Percentiles rank a stretch among this genome's conserved stretches.
These are phyloP conservation scores for Solanum neorickii DNA, from an alignment of 257 asterid species.

Conservation along the genomic window DNA sequence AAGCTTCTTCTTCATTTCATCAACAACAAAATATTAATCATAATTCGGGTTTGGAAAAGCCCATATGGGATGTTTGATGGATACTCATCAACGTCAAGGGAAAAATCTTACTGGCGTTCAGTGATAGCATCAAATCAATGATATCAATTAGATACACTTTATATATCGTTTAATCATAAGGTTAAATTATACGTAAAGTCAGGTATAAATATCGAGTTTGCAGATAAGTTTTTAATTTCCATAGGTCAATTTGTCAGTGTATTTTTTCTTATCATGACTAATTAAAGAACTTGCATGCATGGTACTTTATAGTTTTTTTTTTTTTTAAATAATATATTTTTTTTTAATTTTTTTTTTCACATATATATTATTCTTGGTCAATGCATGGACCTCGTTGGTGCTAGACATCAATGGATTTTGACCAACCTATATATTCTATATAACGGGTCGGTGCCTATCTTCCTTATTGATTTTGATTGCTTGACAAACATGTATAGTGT, in stretches of 20 bases:
- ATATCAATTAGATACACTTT: background rate
- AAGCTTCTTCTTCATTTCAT: slow-evolving; percentile 14
- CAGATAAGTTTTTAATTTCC: background rate
- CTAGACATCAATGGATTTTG: background rate
- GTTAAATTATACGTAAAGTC: background rate
- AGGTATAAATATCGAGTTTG: background rate
- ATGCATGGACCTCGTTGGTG: background rate
- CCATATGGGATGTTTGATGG: slow-evolving; percentile 27
- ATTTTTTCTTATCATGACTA: background rate
- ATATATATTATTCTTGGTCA: background rate
- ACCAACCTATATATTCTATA: background rate
- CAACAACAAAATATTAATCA: slow-evolving; percentile 22
- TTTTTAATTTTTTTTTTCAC: background rate
- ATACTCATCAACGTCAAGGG: background rate
- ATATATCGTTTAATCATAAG: background rate
- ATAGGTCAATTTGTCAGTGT: background rate
- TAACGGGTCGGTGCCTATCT: background rate
- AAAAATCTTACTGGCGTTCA: background rate
- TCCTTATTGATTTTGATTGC: background rate
- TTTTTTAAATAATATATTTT: background rate
- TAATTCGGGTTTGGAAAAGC: slow-evolving; percentile 39
- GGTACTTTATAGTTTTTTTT: background rate
- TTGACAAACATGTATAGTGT: background rate
- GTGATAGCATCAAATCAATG: background rate
- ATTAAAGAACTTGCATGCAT: background rate